These are phyloP conservation scores for Biscutella laevigata DNA, from an alignment of 441 rosid species.

Conservation along the genomic window DNA sequence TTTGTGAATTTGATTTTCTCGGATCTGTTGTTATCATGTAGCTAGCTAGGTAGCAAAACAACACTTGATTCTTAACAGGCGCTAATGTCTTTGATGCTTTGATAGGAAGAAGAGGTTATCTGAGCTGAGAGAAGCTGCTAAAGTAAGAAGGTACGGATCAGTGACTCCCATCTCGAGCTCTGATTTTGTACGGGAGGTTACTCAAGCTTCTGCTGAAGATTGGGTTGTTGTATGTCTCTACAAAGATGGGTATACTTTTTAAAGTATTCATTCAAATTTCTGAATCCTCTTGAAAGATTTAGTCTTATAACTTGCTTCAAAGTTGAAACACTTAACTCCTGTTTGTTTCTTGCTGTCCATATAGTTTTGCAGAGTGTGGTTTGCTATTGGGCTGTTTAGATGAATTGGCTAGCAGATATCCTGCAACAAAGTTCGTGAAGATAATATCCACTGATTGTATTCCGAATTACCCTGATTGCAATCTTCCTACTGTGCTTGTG, in stretches of 20 bases:
- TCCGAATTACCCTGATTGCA: conserved; percentile 86
- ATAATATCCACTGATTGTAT: conserved; percentile 97
- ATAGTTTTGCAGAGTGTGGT: conserved; percentile 66
- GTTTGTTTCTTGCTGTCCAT: conserved; percentile 1
- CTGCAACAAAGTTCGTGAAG: conserved; percentile 88
- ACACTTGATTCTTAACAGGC: background rate
- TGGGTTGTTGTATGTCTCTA: conserved; percentile 93
- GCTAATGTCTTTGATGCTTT: conserved; percentile 11
- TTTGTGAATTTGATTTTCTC: background rate
- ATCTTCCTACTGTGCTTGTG: conserved; percentile 85
- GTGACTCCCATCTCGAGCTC: conserved; percentile 80
- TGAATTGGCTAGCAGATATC: conserved; percentile 74
- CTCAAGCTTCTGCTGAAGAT: conserved; percentile 82
- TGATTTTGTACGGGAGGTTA: conserved; percentile 84
- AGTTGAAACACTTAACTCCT: background rate
- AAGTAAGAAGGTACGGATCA: conserved; percentile 59
- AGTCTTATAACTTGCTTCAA: background rate
- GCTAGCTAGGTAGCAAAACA: background rate
- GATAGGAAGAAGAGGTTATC: conserved; percentile 83
- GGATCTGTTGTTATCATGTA: conserved; percentile 18
- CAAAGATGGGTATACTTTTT: conserved; percentile 71
- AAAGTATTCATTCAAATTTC: background rate
- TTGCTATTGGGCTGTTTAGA: conserved; percentile 69
- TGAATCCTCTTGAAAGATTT: background rate
- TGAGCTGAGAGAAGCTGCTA: conserved; percentile 72